phyloP scores from a whole-genome alignment of 1,139 yeast species.

The Yamadazyma membranifaciens region DNA sequence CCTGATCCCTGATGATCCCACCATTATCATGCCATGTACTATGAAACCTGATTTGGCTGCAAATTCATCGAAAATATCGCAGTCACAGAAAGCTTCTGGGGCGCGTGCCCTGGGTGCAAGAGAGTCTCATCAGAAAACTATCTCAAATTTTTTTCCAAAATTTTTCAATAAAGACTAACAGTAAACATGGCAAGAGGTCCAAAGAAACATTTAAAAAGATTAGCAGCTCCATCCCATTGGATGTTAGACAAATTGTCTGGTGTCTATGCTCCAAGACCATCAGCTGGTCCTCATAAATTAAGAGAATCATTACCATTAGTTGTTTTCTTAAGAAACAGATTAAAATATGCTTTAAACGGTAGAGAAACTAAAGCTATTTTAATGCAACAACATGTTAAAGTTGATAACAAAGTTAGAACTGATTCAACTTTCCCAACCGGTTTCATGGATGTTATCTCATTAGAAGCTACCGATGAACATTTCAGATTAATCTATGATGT shows the following conservation, averaged over 20 bases:
- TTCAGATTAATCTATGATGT: slow-evolving; percentile 97
- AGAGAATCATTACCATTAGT: slow-evolving; percentile 98
- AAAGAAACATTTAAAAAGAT: slow-evolving; percentile 45
- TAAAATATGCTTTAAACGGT: slow-evolving; percentile 99
- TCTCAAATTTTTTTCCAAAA: slow-evolving; percentile 3
- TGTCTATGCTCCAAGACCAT: slow-evolving; percentile 99
- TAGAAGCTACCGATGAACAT: slow-evolving; percentile 98
- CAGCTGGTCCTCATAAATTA: slow-evolving; percentile 99
- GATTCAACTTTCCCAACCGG: slow-evolving; percentile 99
- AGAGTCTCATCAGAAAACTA: slow-evolving; percentile 1
- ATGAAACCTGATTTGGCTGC: no score
- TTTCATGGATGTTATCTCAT: slow-evolving; percentile 96
- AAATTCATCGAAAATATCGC: background rate
- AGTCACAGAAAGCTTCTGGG: background rate
- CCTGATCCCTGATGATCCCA: no score
- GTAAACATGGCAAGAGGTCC: slow-evolving; percentile 11
- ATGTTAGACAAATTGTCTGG: slow-evolving; percentile 99
- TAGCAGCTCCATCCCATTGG: slow-evolving; percentile 94
- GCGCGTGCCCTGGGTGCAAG: background rate
- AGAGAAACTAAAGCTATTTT: slow-evolving; percentile 99
- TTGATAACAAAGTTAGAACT: slow-evolving; percentile 99
- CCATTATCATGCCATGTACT: no score
- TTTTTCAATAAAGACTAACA: background rate
- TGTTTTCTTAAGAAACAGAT: slow-evolving; percentile 98
- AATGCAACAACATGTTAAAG: slow-evolving; percentile 99